Conservation (phyloP, 352 stramenopile species). For the Plasmopara muralis region DNA sequence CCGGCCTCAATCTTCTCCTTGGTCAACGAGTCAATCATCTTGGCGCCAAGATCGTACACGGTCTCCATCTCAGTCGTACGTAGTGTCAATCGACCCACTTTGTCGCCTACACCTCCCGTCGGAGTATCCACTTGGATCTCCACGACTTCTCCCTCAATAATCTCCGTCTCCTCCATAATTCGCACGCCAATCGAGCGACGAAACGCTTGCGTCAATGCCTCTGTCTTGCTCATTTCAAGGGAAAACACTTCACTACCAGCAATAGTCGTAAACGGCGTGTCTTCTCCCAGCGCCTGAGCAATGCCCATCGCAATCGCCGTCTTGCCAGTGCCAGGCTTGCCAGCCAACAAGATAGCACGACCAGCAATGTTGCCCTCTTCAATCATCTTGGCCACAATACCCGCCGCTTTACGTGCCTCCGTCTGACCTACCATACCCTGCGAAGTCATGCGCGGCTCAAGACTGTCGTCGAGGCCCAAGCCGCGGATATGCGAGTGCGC, state of each 20-base stretch:
- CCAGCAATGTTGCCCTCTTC: slow-evolving; percentile 97
- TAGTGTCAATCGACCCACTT: slow-evolving; percentile 92
- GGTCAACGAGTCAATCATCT: slow-evolving; percentile 99
- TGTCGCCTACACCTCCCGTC: slow-evolving; percentile 66
- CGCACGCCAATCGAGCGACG: slow-evolving; percentile 94
- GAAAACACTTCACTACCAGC: slow-evolving; percentile 98
- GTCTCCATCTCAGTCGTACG: slow-evolving; percentile 99
- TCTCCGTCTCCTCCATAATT: slow-evolving; percentile 99
- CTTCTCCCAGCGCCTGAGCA: slow-evolving; percentile 94
- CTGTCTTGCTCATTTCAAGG: slow-evolving; percentile 99
- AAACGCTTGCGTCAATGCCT: slow-evolving; percentile 98
- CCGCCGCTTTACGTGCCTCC: slow-evolving; percentile 88
- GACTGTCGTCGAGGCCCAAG: slow-evolving; percentile 94
- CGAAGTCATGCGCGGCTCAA: slow-evolving; percentile 90
- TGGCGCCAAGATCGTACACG: slow-evolving; percentile 98
- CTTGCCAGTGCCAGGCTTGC: slow-evolving; percentile 94
- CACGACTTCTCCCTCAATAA: slow-evolving; percentile 99
- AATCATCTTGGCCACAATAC: slow-evolving; percentile 98
- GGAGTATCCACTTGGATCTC: slow-evolving; percentile 97
- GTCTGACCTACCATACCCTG: slow-evolving; percentile 98
- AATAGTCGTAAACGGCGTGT: slow-evolving; percentile 99
- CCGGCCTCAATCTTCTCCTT: slow-evolving; percentile 98
- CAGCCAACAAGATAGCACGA: slow-evolving; percentile 93
- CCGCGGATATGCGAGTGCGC: slow-evolving; percentile 99
- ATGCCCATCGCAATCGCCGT: slow-evolving; percentile 98